phyloP scores from a whole-genome alignment of 2,329 filamentous ascomycete genomes.

The Aureobasidium musti region DNA sequence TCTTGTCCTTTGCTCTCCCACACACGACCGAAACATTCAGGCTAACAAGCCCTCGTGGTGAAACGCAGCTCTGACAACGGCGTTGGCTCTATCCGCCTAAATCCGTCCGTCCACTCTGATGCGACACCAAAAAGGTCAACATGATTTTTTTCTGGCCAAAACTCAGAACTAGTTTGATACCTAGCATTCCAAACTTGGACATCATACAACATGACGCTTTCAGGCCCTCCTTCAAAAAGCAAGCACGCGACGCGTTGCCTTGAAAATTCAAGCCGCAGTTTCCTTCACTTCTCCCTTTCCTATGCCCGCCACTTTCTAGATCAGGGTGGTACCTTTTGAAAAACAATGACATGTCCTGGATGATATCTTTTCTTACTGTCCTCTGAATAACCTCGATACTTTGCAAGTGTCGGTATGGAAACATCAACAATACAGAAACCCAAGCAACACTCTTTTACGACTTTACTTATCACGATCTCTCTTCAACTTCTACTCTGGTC shows the following conservation, averaged over 20 bases:
- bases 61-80: conserved; percentile 13
- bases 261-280: conserved; percentile 18
- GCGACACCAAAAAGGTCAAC: background rate
- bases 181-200: conserved; percentile 6
- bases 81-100: background rate
- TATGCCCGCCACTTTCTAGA: conserved; percentile 15
- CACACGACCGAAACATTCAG: background rate
- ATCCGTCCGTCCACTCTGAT: background rate
- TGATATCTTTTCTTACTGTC: background rate
- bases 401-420: conserved; percentile 8
- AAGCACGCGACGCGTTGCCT: conserved; percentile 26
- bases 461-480: background rate
- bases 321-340: background rate
- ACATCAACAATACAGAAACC: background rate
- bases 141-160: conserved; percentile 4
- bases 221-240: conserved; percentile 19
- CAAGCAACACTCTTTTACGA: conserved; percentile 23
- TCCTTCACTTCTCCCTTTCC: conserved; percentile 16
- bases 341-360: conserved; percentile 21
- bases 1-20: background rate
- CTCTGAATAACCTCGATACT: background rate
- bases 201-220: background rate
- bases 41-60: background rate
- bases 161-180: conserved; percentile 9
- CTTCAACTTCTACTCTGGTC: conserved; percentile 21